Evolutionary conservation across 2,329 filamentous ascomycete genomes (phyloP), one percentile per base, ranked within the genome.

Genomic region (Kalmusia sp.): DNA sequence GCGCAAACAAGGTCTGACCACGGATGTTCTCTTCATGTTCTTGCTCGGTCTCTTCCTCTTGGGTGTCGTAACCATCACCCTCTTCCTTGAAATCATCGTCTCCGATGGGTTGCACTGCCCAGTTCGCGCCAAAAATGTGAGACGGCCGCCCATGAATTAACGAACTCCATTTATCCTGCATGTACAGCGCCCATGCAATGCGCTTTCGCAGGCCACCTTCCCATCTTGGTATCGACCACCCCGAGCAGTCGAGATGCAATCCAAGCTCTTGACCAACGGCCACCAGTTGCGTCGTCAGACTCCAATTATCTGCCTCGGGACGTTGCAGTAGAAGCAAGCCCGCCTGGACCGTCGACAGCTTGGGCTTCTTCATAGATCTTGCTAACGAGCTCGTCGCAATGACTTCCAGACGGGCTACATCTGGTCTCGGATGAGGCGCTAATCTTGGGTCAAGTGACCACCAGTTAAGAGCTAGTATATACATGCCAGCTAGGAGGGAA

Each of bases 91-190:
- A 92, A 70, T 93, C 90, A 52, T 87, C 84, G 39, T 80, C 74
- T 4, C 78, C 81, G n/a, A 91, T 82, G 6, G 80, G 70, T 52
- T 82, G 81, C 5, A 96, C 91, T 1, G 88, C 91, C 92, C 92
- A 96, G 72, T 96, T 86, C 17, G 81, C 78, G 15, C 80, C 74
- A 58, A 84, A 84, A 51, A 88, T 86, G 61, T 96, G 92, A 4
- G 91, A 95, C 1, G 92, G 92, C 9, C 92, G 87, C 8, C 92
- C 92, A 67, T 96, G 90, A 21, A 95, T 87, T 17, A 96, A 80
- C 2, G 92, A 88, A 14, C 90, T 91, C 92, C 92, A 96, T 73
- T 91, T 96, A 75, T 97, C 93, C 76, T 96, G 92, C 88, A 96
- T 93, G 71, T 95, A 96, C 45, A 96, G 76, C 2, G 91, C 92